These are phyloP conservation scores for Pelargonium nanum DNA, from an alignment of 345 rosid species.

Conservation along the genomic window DNA sequence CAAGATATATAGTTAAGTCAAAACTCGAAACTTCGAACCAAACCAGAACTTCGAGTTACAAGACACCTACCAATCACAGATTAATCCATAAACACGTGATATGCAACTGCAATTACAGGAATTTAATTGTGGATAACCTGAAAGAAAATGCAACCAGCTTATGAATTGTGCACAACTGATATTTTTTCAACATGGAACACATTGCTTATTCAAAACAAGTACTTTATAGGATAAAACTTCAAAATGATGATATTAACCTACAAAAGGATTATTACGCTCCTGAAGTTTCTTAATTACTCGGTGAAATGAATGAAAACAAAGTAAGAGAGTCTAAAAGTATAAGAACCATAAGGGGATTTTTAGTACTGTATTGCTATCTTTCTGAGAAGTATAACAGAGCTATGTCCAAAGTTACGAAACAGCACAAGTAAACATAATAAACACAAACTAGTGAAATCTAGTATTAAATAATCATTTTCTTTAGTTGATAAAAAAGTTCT, in stretches of 20 bases:
- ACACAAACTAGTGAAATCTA: neutral
- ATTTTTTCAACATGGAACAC: neutral
- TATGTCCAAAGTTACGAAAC: no score
- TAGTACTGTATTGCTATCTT: no score
- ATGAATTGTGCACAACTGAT: neutral
- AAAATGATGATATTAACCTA: no score
- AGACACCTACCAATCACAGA: slow-evolving; percentile 66
- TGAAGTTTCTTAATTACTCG: no score
- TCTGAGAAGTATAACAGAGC: no score
- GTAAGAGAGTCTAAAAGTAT: no score
- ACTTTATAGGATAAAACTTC: neutral
- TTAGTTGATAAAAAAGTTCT: neutral
- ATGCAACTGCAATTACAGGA: slow-evolving; percentile 54
- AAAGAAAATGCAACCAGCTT: slow-evolving; percentile 12
- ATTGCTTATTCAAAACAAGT: neutral
- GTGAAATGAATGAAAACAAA: no score
- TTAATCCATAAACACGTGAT: slow-evolving; percentile 61
- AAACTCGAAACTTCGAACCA: neutral
- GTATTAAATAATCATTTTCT: neutral
- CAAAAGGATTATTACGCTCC: no score
- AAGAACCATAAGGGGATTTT: no score
- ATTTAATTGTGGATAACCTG: slow-evolving; percentile 74
- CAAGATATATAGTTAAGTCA: neutral
- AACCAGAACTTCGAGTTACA: neutral
- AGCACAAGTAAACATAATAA: neutral